Conservation (phyloP, 2,329 filamentous ascomycete genomes). For the Colletotrichum eleusines region DNA sequence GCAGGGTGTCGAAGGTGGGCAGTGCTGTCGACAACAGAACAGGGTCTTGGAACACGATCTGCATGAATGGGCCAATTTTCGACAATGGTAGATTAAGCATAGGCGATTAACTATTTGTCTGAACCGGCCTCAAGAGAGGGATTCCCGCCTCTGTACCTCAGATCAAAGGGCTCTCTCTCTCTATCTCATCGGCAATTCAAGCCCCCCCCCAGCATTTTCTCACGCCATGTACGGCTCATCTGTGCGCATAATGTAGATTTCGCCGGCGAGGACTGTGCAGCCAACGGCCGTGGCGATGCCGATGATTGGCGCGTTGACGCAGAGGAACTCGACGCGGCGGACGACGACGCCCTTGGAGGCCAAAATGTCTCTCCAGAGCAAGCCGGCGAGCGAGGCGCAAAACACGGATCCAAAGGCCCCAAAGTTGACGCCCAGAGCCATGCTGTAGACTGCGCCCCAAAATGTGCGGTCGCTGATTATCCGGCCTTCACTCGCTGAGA, state of each 20-base stretch:
- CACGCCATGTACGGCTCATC: neutral
- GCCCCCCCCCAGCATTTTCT: neutral
- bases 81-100: too few species aligned
- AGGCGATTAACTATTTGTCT: too few species aligned
- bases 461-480: slow-evolving; percentile 74
- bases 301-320: neutral
- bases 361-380: slow-evolving; percentile 80
- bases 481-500: slow-evolving; percentile 61
- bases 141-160: too few species aligned
- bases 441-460: slow-evolving; percentile 80
- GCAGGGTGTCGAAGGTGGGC: neutral
- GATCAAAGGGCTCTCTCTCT: too few species aligned
- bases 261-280: neutral
- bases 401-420: slow-evolving; percentile 81
- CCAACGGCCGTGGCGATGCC: neutral
- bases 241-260: neutral
- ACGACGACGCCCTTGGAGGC: neutral
- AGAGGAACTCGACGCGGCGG: neutral
- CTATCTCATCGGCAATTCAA: too few species aligned
- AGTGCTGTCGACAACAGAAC: too few species aligned
- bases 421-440: slow-evolving; percentile 81
- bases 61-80: too few species aligned
- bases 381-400: slow-evolving; percentile 77
- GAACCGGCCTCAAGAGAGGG: too few species aligned
- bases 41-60: too few species aligned